phyloP scores from a whole-genome alignment of 805 yeast species.

The Candida pseudofarinosa region DNA sequence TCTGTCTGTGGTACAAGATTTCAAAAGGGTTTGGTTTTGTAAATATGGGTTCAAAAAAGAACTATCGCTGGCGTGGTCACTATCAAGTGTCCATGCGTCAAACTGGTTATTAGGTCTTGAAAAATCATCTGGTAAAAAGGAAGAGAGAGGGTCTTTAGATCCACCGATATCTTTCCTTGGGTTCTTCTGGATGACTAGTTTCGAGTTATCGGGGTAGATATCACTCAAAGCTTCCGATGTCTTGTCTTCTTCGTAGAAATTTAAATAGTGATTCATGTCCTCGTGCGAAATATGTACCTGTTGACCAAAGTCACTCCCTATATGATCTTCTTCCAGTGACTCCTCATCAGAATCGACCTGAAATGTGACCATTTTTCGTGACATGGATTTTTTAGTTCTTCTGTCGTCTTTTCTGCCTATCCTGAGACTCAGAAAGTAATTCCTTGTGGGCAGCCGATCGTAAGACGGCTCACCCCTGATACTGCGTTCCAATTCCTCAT shows the following conservation, averaged over 20 bases:
- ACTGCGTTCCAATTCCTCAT: conserved; percentile 60
- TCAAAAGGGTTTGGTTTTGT: neutral
- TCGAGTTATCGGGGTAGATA: conserved; percentile 29
- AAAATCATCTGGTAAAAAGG: neutral
- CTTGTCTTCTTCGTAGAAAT: conserved; percentile 26
- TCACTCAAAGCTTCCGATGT: conserved; percentile 42
- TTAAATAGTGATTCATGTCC: conserved; percentile 7
- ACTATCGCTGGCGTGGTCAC: neutral
- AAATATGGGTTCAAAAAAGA: neutral
- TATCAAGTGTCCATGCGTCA: neutral
- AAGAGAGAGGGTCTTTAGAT: neutral
- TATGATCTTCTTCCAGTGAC: neutral
- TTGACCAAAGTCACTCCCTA: conserved; percentile 12
- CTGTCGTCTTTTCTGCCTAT: neutral
- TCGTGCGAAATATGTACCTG: conserved; percentile 19
- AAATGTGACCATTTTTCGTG: neutral
- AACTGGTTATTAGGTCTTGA: neutral
- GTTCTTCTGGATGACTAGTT: conserved; percentile 29
- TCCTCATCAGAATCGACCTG: neutral
- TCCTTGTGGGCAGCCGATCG: neutral
- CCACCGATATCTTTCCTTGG: conserved; percentile 4
- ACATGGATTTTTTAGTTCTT: neutral
- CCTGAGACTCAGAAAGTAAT: neutral
- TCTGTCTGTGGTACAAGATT: neutral
- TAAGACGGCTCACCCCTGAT: conserved; percentile 6